Evolutionary conservation across 176 grass and related monocot species (phyloP).

Genomic region (Aegilops speltoides): DNA sequence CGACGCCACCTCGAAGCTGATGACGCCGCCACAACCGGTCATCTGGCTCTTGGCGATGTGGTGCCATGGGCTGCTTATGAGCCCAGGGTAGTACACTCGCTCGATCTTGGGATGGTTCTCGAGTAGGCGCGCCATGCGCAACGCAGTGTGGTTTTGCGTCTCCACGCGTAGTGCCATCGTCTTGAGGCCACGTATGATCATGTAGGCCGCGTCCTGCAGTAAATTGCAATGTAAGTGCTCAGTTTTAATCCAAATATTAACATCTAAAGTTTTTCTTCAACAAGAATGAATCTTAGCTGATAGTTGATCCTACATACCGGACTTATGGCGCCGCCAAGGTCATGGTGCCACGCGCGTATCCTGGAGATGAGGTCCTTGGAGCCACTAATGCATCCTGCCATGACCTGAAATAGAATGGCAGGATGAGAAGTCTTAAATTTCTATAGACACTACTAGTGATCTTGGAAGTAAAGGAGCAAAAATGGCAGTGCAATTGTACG

Average conservation of each 20-base stretch:
- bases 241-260: background rate
- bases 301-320: slow-evolving; percentile 47
- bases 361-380: slow-evolving; percentile 46
- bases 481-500: background rate
- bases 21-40: slow-evolving; percentile 38
- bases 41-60: slow-evolving; percentile 39
- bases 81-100: slow-evolving; percentile 54
- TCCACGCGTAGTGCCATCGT: slow-evolving; percentile 54
- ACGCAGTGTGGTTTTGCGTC: slow-evolving; percentile 40
- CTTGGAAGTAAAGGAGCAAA: background rate
- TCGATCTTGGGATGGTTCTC: slow-evolving; percentile 49
- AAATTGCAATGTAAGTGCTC: background rate
- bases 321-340: slow-evolving; percentile 76
- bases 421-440: background rate
- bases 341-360: slow-evolving; percentile 66
- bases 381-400: slow-evolving; percentile 79
- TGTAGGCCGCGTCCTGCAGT: slow-evolving; percentile 53
- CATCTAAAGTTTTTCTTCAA: too few species aligned
- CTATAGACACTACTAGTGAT: background rate
- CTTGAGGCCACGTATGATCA: slow-evolving; percentile 64
- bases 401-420: slow-evolving; percentile 34
- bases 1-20: slow-evolving; percentile 49
- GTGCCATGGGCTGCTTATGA: slow-evolving; percentile 56
- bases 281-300: too few species aligned
- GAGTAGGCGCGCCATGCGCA: slow-evolving; percentile 52